Evolutionary conservation across 192 early-diverging fungal species (phyloP).

Genomic region (Spizellomyces punctatus): DNA sequence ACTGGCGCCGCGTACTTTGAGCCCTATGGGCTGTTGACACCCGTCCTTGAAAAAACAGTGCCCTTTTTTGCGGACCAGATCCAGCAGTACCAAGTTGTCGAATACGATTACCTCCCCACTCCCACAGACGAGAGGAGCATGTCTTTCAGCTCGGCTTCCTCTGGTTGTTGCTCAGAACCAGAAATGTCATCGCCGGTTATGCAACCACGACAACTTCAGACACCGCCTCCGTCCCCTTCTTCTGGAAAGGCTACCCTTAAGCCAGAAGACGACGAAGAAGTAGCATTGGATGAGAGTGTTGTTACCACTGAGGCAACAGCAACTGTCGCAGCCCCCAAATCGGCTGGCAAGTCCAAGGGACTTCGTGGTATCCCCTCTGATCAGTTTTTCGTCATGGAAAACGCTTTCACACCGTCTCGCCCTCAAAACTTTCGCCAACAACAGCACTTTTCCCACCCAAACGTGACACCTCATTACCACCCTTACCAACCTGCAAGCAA

Average conservation of each 20-base stretch:
- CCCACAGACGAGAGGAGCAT: constrained; percentile 22
- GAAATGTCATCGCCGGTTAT: constrained; percentile 16
- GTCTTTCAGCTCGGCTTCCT: constrained; percentile 20
- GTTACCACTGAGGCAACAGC: background rate
- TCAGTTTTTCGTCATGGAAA: constrained; percentile 29
- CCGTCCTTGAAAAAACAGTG: background rate
- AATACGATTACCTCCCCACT: background rate
- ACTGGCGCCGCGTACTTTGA: background rate
- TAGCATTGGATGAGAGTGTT: no score
- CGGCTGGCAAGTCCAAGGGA: constrained; percentile 2
- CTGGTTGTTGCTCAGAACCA: constrained; percentile 7
- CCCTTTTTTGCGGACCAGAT: no score
- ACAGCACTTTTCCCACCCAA: background rate
- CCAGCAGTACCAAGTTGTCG: no score
- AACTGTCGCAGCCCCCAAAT: background rate
- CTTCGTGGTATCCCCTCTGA: constrained; percentile 15
- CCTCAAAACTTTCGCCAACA: background rate
- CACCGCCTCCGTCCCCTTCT: constrained; percentile 21
- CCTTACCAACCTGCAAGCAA: background rate
- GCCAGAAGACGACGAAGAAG: background rate
- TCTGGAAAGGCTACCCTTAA: constrained; percentile 2
- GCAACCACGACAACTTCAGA: constrained; percentile 5
- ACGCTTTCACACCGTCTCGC: constrained; percentile 23
- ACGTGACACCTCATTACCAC: background rate
- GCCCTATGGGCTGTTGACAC: background rate